A percentile compares a stretch with the other conserved stretches of the same genome.
Conservation (phyloP, 2,329 filamentous ascomycete genomes). For the Fusarium abutilonis region DNA sequence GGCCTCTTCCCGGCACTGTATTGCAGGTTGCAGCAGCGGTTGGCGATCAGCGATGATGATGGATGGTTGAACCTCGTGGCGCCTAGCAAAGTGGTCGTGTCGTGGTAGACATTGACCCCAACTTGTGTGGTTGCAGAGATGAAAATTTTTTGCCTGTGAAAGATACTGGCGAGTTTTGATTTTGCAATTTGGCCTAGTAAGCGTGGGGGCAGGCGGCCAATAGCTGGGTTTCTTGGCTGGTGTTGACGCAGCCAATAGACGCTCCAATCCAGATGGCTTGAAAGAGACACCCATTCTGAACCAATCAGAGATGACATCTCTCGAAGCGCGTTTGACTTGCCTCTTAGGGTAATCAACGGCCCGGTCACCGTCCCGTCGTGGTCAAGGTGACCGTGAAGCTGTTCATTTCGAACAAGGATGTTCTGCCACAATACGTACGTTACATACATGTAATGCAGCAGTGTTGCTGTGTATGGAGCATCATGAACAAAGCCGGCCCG, state of each 20-base stretch:
- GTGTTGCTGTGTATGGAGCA: slow-evolving; percentile 24
- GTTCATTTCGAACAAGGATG: slow-evolving; percentile 4
- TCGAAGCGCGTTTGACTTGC: slow-evolving; percentile 21
- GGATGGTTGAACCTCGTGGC: slow-evolving; percentile 34
- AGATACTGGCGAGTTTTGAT: slow-evolving; percentile 44
- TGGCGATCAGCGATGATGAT: slow-evolving; percentile 36
- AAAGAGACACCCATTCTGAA: not conserved
- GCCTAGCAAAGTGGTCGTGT: slow-evolving; percentile 6
- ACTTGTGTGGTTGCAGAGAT: slow-evolving; percentile 40
- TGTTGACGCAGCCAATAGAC: slow-evolving; percentile 12
- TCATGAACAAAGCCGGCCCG: slow-evolving; percentile 28
- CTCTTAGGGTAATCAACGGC: slow-evolving; percentile 25
- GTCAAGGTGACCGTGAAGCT: slow-evolving; percentile 7
- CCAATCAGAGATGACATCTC: slow-evolving; percentile 22
- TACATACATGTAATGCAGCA: not conserved
- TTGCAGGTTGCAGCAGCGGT: slow-evolving; percentile 29
- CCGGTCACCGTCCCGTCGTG: slow-evolving; percentile 7
- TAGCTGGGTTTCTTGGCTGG: not conserved
- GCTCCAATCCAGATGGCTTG: slow-evolving; percentile 19
- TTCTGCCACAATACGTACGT: not conserved
- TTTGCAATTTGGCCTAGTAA: slow-evolving; percentile 44
- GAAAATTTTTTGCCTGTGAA: slow-evolving; percentile 25
- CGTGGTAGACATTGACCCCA: slow-evolving; percentile 27
- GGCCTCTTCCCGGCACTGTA: slow-evolving; percentile 16
- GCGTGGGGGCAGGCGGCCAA: slow-evolving; percentile 41